Base-by-base conservation (phyloP, 2,329 filamentous ascomycete species). In the Aspergillus pseudoviridinutans region DNA sequence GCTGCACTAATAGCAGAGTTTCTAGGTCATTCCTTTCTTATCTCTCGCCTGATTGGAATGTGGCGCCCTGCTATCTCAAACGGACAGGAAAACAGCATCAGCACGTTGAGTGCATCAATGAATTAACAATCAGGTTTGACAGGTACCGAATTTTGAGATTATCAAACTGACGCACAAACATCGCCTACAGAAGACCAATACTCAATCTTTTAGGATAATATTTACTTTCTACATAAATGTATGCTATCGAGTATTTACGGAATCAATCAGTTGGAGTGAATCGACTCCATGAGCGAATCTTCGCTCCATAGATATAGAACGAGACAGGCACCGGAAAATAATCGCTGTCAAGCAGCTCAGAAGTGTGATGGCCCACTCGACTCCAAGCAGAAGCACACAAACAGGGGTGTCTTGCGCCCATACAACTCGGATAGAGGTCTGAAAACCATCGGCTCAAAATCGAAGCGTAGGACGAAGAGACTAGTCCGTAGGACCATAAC, bases 401-500 rank as follows among this genome's bases (percentile, higher is more conserved):
- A 77, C 0, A 84, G 67, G 80, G 80, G 22, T 22, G 2, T n/a
- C n/a, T n/a, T n/a, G n/a, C n/a, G n/a, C n/a, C n/a, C n/a, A n/a
- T n/a, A n/a, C n/a, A n/a, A n/a, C n/a, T n/a, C n/a, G n/a, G n/a
- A n/a, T n/a, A n/a, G n/a, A n/a, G n/a, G n/a, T n/a, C n/a, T n/a
- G n/a, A n/a, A n/a, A n/a, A n/a, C n/a, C n/a, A n/a, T n/a, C n/a
- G n/a, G n/a, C n/a, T n/a, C n/a, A n/a, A n/a, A n/a, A n/a, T n/a
- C n/a, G n/a, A n/a, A n/a, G n/a, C n/a, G n/a, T n/a, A n/a, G n/a
- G n/a, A n/a, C n/a, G n/a, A n/a, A n/a, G n/a, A n/a, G n/a, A n/a
- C n/a, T n/a, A n/a, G n/a, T n/a, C 79, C 28, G 73, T 8, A 84
- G 65, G 0, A 77, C 74, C 61, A 79, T 81, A 3, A 82, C 78